These are phyloP conservation scores for Taxawa tesnikishii DNA, from an alignment of 2,329 filamentous ascomycete genomes.

Conservation along the genomic window DNA sequence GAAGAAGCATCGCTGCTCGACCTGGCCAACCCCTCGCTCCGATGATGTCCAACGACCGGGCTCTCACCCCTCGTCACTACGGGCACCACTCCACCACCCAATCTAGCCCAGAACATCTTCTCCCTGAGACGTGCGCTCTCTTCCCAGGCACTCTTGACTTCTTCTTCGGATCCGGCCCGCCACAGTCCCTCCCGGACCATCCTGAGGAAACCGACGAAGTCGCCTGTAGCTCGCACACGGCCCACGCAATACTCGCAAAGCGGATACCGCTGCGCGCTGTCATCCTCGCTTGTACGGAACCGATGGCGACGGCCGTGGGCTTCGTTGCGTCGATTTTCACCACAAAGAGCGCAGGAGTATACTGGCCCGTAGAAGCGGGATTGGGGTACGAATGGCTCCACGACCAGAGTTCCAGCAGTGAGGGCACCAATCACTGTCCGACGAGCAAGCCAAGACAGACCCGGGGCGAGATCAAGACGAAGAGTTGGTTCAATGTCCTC, in stretches of 20 bases:
- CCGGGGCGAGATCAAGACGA: conserved; percentile 76
- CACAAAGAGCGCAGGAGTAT: conserved; percentile 75
- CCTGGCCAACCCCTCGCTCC: neutral
- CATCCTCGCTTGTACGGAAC: conserved; percentile 78
- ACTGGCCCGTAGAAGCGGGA: conserved; percentile 43
- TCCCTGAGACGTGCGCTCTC: conserved; percentile 82
- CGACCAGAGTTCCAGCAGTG: conserved; percentile 71
- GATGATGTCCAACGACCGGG: neutral
- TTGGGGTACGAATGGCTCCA: conserved; percentile 60
- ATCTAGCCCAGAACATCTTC: conserved; percentile 92
- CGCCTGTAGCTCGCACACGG: conserved; percentile 76
- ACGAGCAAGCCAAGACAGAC: conserved; percentile 85
- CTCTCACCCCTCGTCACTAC: neutral
- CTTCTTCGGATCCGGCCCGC: conserved; percentile 69
- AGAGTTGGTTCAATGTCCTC: conserved; percentile 95
- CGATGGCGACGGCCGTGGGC: conserved; percentile 68
- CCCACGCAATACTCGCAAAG: conserved; percentile 80
- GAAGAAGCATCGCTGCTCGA: neutral
- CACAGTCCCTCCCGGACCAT: conserved; percentile 90
- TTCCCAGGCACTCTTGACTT: conserved; percentile 84
- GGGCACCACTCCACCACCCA: conserved; percentile 84
- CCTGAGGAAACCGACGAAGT: conserved; percentile 81
- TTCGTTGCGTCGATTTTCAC: conserved; percentile 62
- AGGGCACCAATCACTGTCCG: conserved; percentile 74
- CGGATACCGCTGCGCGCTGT: conserved; percentile 78